Percentiles rank a stretch among this genome's conserved stretches.
These are phyloP conservation scores for Rosa lucieae DNA, from an alignment of 306 rosid genomes.

Conservation along the genomic window DNA sequence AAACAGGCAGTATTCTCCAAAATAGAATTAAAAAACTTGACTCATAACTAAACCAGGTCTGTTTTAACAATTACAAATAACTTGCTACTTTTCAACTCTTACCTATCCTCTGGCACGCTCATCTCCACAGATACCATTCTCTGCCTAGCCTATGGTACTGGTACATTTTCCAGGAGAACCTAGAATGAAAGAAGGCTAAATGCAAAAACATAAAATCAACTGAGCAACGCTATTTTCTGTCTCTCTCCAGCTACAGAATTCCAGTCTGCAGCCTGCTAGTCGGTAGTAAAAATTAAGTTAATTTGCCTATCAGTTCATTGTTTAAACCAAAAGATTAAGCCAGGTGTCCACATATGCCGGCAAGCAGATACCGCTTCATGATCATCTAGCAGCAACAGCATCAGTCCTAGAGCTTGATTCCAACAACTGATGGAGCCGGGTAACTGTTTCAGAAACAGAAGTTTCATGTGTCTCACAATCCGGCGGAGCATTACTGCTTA, in stretches of 20 bases:
- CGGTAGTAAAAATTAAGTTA: not conserved
- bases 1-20: not conserved
- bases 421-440: conserved; percentile 23
- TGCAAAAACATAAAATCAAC: not conserved
- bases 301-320: not conserved
- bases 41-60: conserved; percentile 2
- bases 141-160: not conserved
- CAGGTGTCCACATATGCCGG: not conserved
- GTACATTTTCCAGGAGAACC: not conserved
- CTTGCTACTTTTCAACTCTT: not conserved
- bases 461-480: conserved; percentile 23
- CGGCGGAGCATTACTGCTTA: conserved; percentile 5
- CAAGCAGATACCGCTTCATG: not conserved
- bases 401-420: conserved; percentile 18
- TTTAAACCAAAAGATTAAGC: not conserved
- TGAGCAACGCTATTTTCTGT: not conserved
- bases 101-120: not conserved
- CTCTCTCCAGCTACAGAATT: conserved; percentile 7
- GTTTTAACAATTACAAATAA: not conserved
- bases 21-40: not conserved
- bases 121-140: not conserved
- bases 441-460: conserved; percentile 17
- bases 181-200: not conserved
- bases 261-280: not conserved
- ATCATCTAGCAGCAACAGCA: conserved; percentile 33